Evolutionary conservation across 441 rosid genomes (phyloP).

Genomic region (Gossypium lobatum): DNA sequence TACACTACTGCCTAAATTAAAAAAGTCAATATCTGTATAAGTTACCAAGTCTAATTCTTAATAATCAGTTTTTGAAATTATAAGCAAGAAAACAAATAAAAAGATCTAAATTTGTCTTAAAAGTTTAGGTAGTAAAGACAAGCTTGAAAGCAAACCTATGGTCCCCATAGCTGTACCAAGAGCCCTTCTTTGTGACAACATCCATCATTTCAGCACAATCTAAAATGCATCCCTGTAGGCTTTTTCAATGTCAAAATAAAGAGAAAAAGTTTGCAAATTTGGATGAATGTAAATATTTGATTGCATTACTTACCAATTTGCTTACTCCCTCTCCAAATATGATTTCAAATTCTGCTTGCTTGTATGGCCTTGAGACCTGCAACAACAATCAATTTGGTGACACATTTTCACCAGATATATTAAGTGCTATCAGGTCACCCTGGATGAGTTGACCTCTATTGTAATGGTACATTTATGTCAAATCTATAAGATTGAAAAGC

Average conservation of each 20-base stretch:
- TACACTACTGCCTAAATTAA: background rate
- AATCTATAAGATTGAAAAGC: background rate
- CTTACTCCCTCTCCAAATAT: slow-evolving; percentile 94
- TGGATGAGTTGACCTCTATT: no score
- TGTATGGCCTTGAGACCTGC: slow-evolving; percentile 93
- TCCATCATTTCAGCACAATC: slow-evolving; percentile 89
- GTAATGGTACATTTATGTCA: no score
- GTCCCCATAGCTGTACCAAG: slow-evolving; percentile 95
- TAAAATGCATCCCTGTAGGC: slow-evolving; percentile 73
- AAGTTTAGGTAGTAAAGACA: background rate
- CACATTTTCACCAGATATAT: background rate
- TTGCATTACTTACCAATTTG: slow-evolving; percentile 64
- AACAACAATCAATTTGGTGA: slow-evolving; percentile 14
- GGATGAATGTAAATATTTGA: slow-evolving; percentile 10
- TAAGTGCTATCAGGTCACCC: background rate
- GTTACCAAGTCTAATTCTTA: background rate
- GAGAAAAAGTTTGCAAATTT: slow-evolving; percentile 2
- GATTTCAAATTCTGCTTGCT: slow-evolving; percentile 93
- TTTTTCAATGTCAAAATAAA: slow-evolving; percentile 18
- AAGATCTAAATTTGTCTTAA: background rate
- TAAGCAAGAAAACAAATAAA: background rate
- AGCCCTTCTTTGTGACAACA: slow-evolving; percentile 75
- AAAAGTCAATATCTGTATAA: background rate
- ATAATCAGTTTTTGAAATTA: background rate
- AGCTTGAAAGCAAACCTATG: slow-evolving; percentile 45